Conservation (phyloP, 108 stramenopile genomes). For the Stephanodiscus minutulus region DNA sequence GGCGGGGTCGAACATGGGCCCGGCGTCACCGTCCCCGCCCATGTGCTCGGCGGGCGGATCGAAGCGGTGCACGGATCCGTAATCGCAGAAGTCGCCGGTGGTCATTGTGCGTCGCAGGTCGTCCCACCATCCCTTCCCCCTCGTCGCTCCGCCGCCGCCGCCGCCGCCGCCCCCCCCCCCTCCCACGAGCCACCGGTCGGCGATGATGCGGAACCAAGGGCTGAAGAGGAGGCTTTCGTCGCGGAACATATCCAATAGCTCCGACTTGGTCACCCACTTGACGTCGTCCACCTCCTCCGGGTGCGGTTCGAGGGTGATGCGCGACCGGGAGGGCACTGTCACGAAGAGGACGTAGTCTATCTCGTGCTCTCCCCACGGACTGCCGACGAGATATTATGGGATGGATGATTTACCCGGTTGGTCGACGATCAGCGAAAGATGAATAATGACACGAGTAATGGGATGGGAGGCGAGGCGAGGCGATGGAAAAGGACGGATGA, state of each 20-base stretch:
- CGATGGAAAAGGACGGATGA: no score
- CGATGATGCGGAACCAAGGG: constrained; percentile 93
- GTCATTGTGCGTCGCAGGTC: constrained; percentile 78
- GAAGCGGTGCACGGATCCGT: constrained; percentile 72
- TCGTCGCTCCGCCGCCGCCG: no score
- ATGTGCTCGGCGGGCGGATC: constrained; percentile 87
- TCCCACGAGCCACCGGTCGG: constrained; percentile 72
- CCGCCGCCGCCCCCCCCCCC: background rate
- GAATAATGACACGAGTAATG: no score
- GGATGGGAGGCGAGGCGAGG: no score
- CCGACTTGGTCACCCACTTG: constrained; percentile 66
- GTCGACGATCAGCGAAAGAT: no score
- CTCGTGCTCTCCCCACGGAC: constrained; percentile 99
- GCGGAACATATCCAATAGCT: constrained; percentile 75
- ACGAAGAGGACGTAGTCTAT: constrained; percentile 97
- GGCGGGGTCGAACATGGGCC: constrained; percentile 51
- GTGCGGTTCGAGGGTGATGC: constrained; percentile 77
- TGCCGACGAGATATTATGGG: constrained; percentile 12
- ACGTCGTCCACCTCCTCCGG: constrained; percentile 91
- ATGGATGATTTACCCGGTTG: no score
- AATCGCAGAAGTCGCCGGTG: constrained; percentile 77
- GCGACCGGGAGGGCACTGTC: constrained; percentile 60
- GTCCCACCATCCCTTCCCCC: constrained; percentile 75
- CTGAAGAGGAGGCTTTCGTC: constrained; percentile 76
- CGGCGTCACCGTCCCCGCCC: constrained; percentile 85